Conservation (phyloP, 78 protist genomes). For the Mastigamoeba balamuthi region DNA sequence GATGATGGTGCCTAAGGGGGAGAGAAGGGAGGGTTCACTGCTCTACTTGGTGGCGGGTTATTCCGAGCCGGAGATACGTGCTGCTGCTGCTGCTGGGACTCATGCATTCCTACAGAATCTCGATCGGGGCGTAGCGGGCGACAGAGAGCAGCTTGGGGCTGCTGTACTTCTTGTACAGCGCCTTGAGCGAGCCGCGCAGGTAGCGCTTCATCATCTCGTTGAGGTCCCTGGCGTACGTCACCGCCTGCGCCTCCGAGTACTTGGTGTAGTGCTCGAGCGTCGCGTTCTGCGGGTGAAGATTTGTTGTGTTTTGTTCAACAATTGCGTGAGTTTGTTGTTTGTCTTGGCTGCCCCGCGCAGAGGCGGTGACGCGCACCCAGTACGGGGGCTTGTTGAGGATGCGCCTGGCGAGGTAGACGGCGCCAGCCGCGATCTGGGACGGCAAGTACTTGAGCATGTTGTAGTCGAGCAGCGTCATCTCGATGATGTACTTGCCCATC, state of each 20-base stretch:
- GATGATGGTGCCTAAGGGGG: no score
- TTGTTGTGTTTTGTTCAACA: background rate
- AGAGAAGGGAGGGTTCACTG: no score
- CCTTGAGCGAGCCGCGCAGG: no score
- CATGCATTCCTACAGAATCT: no score
- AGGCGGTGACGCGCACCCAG: background rate
- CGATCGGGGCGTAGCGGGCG: no score
- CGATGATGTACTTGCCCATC: constrained; percentile 70
- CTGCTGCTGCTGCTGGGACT: no score
- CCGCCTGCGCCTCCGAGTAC: constrained; percentile 34
- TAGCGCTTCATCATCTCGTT: no score
- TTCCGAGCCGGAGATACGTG: no score
- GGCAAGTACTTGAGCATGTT: constrained; percentile 65
- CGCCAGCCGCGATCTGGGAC: constrained; percentile 76
- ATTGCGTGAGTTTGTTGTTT: background rate
- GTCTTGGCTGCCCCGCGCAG: no score
- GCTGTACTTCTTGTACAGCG: background rate
- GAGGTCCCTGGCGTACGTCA: constrained; percentile 29
- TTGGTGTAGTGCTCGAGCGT: constrained; percentile 49
- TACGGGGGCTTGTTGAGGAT: background rate
- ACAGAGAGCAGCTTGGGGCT: background rate
- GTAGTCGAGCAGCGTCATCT: constrained; percentile 65
- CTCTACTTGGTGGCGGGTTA: no score
- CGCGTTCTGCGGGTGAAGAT: constrained; percentile 38
- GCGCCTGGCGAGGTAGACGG: constrained; percentile 69